These are phyloP conservation scores for Ulvella scutata DNA, from an alignment of 139 green algal genomes.

Conservation along the genomic window DNA sequence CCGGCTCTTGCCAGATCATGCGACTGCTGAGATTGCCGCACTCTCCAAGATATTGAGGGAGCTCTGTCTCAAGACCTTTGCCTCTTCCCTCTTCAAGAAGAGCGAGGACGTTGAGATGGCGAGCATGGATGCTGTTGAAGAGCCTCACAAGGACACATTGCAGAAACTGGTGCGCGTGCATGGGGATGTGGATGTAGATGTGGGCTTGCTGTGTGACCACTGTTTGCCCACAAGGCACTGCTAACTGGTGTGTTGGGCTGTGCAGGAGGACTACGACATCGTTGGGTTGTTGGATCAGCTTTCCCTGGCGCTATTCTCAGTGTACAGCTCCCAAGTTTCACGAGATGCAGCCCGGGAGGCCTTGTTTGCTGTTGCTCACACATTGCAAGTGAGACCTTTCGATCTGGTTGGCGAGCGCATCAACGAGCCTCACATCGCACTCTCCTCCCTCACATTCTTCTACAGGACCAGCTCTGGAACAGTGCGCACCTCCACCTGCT, in stretches of 20 bases:
- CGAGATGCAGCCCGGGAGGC: not conserved
- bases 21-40: constrained; percentile 21
- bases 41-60: constrained; percentile 17
- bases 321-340: not conserved
- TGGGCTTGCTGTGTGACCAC: too few relatives aligned
- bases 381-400: not conserved
- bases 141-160: too few relatives aligned
- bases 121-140: too few relatives aligned
- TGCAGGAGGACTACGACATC: not conserved
- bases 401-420: not conserved
- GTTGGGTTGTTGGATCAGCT: not conserved
- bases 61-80: not conserved
- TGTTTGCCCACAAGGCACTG: too few relatives aligned
- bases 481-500: not conserved
- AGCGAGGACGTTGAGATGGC: too few relatives aligned
- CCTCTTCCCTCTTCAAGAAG: too few relatives aligned
- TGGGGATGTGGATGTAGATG: too few relatives aligned
- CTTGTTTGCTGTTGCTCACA: not conserved
- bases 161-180: too few relatives aligned
- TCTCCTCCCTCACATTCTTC: not conserved
- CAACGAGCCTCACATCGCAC: not conserved
- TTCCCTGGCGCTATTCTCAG: not conserved
- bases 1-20: constrained; percentile 46
- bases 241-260: too few relatives aligned
- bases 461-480: not conserved